phyloP scores from a whole-genome alignment of 2,329 filamentous ascomycete genomes.

The Reticulascus tulasneorum region DNA sequence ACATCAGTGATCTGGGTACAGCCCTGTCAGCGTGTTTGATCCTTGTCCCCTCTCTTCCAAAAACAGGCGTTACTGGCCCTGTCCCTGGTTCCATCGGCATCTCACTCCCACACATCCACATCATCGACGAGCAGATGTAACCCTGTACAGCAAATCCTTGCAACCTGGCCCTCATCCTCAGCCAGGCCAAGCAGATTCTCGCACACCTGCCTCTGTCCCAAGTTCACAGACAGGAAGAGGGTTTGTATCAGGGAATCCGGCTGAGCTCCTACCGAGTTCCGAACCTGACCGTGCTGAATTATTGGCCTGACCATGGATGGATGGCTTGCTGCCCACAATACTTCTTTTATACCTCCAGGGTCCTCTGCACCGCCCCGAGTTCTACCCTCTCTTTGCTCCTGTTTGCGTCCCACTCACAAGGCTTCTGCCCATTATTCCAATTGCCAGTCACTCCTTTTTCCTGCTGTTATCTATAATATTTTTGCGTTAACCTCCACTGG shows the following conservation, averaged over 20 bases:
- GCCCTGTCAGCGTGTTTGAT: constrained; percentile 22
- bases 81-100: constrained; percentile 26
- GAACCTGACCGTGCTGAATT: constrained; percentile 40
- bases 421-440: constrained; percentile 30
- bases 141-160: constrained; percentile 21
- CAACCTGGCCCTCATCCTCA: constrained; percentile 13
- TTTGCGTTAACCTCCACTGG: constrained; percentile 36
- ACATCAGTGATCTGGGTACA: constrained; percentile 17
- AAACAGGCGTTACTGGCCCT: constrained; percentile 22
- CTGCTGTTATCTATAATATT: constrained; percentile 26
- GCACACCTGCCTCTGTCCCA: constrained; percentile 19
- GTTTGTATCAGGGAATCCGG: constrained; percentile 46
- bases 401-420: constrained; percentile 39
- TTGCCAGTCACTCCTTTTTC: constrained; percentile 50
- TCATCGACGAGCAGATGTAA: constrained; percentile 39
- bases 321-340: constrained; percentile 37
- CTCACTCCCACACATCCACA: constrained; percentile 30
- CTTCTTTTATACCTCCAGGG: constrained; percentile 50
- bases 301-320: constrained; percentile 32
- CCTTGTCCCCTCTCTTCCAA: constrained; percentile 25
- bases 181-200: constrained; percentile 14
- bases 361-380: constrained; percentile 45
- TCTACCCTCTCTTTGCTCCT: constrained; percentile 34
- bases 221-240: constrained; percentile 28
- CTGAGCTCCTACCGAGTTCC: constrained; percentile 49